phyloP scores from a whole-genome alignment of 306 rosid genomes.

The Ceratonia siliqua region DNA sequence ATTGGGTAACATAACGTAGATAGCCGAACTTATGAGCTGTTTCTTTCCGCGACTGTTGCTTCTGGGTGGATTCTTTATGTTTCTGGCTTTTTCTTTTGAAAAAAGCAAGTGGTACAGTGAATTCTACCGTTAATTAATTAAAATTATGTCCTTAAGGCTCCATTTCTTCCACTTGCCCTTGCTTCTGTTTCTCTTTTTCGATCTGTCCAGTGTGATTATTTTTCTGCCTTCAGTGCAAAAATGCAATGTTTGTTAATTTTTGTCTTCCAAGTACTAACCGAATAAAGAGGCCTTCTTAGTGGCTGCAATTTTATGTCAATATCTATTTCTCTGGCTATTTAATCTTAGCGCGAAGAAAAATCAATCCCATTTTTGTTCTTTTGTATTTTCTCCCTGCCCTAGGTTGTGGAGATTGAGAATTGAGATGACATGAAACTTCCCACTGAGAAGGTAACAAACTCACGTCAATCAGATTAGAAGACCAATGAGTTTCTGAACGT shows the following conservation, averaged over 20 bases:
- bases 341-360: neutral
- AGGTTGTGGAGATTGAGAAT: no score
- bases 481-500: neutral
- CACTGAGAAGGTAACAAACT: neutral
- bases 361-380: neutral
- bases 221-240: neutral
- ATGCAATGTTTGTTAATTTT: neutral
- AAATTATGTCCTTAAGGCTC: neutral
- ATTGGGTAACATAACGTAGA: neutral
- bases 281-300: neutral
- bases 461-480: neutral
- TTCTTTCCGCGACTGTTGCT: neutral
- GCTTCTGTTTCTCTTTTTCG: neutral
- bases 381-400: neutral
- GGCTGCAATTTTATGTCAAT: neutral
- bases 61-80: neutral
- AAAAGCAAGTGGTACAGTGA: neutral
- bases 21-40: slow-evolving; percentile 5
- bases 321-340: neutral
- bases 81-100: neutral
- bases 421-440: neutral
- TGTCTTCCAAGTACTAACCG: neutral
- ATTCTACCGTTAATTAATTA: neutral
- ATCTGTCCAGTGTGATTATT: neutral
- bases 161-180: neutral